A percentile compares a stretch with the other conserved stretches of the same genome.
Evolutionary conservation across 2,329 filamentous ascomycete genomes (phyloP).

Genomic region (Diaporthe nobilis): DNA sequence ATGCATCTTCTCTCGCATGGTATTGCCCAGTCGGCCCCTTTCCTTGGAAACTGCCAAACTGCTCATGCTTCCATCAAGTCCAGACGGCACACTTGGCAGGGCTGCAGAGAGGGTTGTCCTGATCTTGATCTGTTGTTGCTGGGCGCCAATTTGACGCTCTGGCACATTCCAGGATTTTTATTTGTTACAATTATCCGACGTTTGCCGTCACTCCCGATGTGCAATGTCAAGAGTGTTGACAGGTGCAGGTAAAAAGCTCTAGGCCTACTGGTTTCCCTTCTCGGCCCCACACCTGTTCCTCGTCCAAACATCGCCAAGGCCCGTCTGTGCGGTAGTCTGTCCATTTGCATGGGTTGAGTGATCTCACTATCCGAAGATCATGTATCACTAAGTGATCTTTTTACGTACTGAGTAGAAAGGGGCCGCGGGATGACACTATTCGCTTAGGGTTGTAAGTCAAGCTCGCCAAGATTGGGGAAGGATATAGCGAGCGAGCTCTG

Average conservation of each 20-base stretch:
- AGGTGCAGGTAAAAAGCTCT: neutral
- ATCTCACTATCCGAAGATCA: conserved; percentile 27
- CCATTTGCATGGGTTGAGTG: neutral
- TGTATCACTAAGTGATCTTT: conserved; percentile 14
- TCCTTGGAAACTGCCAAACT: conserved; percentile 10
- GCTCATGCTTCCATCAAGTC: neutral
- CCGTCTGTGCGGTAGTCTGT: conserved; percentile 14
- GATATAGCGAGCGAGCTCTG: conserved; percentile 9
- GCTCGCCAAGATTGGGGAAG: neutral
- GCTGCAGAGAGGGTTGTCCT: neutral
- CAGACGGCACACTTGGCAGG: conserved; percentile 3
- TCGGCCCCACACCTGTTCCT: conserved; percentile 16
- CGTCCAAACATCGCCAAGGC: conserved; percentile 26
- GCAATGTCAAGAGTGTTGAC: conserved; percentile 1
- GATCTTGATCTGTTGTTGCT: neutral
- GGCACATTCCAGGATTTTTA: neutral
- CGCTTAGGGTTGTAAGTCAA: neutral
- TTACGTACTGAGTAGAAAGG: conserved; percentile 21
- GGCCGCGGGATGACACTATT: neutral
- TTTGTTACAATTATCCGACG: conserved; percentile 23
- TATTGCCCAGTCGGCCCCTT: conserved; percentile 15
- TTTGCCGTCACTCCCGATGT: neutral
- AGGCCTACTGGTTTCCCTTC: neutral
- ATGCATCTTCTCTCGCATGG: conserved; percentile 17
- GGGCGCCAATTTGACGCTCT: neutral